Evolutionary conservation across 768 basidiomycete genomes (phyloP).

Genomic region (Rhodotorula sphaerocarpa): DNA sequence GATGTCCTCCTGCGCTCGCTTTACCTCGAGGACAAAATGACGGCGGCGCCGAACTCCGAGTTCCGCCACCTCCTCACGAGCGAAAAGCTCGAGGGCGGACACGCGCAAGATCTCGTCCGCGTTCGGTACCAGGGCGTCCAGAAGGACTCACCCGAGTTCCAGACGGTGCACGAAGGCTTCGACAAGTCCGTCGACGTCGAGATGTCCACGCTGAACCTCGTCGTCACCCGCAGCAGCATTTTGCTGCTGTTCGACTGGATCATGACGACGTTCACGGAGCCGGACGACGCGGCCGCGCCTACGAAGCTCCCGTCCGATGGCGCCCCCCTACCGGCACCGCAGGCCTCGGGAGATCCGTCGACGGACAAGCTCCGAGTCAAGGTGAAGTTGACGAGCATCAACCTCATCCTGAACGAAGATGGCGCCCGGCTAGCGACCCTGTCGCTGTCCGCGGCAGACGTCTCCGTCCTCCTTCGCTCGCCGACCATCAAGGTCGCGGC

Average conservation of each 20-base stretch:
- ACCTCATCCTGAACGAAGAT: conserved; percentile 63
- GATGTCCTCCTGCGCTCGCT: conserved; percentile 73
- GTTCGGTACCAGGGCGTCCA: conserved; percentile 74
- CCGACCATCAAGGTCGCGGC: conserved; percentile 70
- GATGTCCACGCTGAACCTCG: conserved; percentile 82
- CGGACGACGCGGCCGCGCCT: conserved; percentile 16
- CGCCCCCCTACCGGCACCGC: not conserved
- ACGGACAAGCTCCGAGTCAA: conserved; percentile 65
- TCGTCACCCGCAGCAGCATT: conserved; percentile 80
- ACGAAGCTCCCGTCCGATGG: conserved; percentile 6
- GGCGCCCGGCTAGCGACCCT: conserved; percentile 68
- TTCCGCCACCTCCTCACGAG: conserved; percentile 39
- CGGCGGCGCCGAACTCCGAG: conserved; percentile 48
- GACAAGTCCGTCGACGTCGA: conserved; percentile 74
- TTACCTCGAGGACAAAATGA: conserved; percentile 57
- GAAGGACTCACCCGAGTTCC: conserved; percentile 74
- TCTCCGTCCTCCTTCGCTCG: conserved; percentile 62
- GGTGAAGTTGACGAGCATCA: conserved; percentile 59
- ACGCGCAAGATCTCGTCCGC: conserved; percentile 56
- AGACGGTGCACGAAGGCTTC: conserved; percentile 66
- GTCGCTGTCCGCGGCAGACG: conserved; percentile 80
- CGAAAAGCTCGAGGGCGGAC: conserved; percentile 35
- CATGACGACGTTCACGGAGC: conserved; percentile 72
- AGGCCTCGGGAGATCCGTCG: conserved; percentile 19
- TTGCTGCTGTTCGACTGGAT: conserved; percentile 88